Evolutionary conservation across 148 eudicot species (phyloP).

Genomic region (Euryodendron excelsum): DNA sequence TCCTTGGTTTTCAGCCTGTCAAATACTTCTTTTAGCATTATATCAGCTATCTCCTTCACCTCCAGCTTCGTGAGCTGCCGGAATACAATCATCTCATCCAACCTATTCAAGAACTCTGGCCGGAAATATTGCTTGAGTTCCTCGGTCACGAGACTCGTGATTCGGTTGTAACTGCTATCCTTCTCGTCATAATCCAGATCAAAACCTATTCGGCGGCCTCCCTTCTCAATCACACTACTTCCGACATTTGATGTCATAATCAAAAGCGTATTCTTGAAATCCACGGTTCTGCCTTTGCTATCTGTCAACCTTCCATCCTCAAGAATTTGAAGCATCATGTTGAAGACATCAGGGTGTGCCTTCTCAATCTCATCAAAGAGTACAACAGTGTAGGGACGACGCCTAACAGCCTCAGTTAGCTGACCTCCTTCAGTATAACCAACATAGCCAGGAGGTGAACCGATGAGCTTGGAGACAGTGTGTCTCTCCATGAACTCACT

Average conservation of each 20-base stretch:
- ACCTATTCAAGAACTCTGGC: slow-evolving; percentile 85
- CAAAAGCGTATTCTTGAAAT: slow-evolving; percentile 82
- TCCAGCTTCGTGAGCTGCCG: slow-evolving; percentile 82
- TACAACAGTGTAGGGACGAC: slow-evolving; percentile 79
- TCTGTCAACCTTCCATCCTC: slow-evolving; percentile 94
- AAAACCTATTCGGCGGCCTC: slow-evolving; percentile 69
- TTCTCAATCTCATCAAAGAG: slow-evolving; percentile 94
- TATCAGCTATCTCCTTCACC: slow-evolving; percentile 87
- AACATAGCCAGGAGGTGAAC: slow-evolving; percentile 90
- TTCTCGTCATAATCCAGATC: slow-evolving; percentile 61
- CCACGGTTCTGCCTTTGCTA: slow-evolving; percentile 86
- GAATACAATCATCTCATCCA: slow-evolving; percentile 91
- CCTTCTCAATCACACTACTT: slow-evolving; percentile 83
- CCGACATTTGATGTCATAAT: slow-evolving; percentile 95
- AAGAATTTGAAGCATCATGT: slow-evolving; percentile 93
- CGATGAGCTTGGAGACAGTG: slow-evolving; percentile 85
- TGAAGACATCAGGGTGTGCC: slow-evolving; percentile 92
- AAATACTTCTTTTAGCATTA: slow-evolving; percentile 89
- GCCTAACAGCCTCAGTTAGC: slow-evolving; percentile 81
- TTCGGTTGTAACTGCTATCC: slow-evolving; percentile 71
- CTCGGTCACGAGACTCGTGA: slow-evolving; percentile 72
- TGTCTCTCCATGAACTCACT: slow-evolving; percentile 95
- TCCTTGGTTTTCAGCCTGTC: slow-evolving; percentile 62
- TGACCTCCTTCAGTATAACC: slow-evolving; percentile 94
- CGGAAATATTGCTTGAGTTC: slow-evolving; percentile 84